Evolutionary conservation across 148 eudicot species (phyloP), one percentile per base, ranked within the genome.

Genomic region (Amaranthus palmeri): DNA sequence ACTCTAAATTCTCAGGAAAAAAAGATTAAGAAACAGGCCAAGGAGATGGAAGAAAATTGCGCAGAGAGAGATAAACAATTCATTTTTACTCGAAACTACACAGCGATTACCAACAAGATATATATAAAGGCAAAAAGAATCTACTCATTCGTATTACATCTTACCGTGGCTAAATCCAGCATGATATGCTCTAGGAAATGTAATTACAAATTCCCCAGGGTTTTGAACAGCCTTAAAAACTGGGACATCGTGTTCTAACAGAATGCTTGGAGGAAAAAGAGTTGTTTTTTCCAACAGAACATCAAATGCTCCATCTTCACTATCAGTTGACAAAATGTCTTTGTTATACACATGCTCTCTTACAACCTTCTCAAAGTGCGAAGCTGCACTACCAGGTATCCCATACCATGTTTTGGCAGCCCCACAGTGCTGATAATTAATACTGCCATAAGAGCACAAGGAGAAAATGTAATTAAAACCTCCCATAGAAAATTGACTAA

Each of bases 331-430:
- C 73, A 92, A 71, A 61, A 96, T 90, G 68, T 88, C 93, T 59
- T 69, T 82, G 41, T 85, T 72, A 77, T 96, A 96, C 53, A 96
- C 99, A 77, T 88, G 82, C 72, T 92, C 92, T 72, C 81, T 73
- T 10, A 92, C 99, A 46, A 85, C 97, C 81, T 90, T 92, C 69
- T 96, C 99, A 83, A 96, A 96, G 73, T 86, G 89, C 81, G 86
- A 81, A 65, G 99, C 99, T 57, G 96, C 89, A 74, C 71, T 87
- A 77, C 99, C 97, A 76, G 99, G 99, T 76, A 96, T 78, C 41
- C 99, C 99, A 78, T 96, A 96, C 99, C 99, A 96, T 57, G 99
- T 96, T 88, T 96, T 96, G 71, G 97, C 83, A 61, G 99, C 99
- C 74, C 99, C 99, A 76, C 96, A 92, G 76, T 96, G 99, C 68